A percentile compares a stretch with the other conserved stretches of the same genome.
These are phyloP conservation scores for Trametes coccinea DNA, from an alignment of 768 basidiomycete species.

Conservation along the genomic window DNA sequence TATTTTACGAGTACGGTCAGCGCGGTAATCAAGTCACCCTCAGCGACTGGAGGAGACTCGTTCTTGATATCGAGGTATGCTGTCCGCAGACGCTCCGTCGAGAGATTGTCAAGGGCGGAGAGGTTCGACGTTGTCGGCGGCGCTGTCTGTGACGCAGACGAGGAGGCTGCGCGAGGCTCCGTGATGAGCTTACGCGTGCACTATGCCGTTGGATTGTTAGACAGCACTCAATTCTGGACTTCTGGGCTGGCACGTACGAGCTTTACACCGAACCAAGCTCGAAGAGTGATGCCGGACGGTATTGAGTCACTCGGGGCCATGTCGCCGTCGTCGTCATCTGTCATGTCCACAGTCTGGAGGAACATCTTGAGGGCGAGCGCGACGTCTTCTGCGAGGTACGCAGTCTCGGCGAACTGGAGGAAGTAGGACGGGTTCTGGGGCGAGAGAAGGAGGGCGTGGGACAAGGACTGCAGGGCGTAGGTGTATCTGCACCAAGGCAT, in stretches of 20 bases:
- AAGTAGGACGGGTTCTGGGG: constrained; percentile 87
- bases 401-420: constrained; percentile 86
- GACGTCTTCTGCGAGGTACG: constrained; percentile 75
- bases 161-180: constrained; percentile 38
- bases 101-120: constrained; percentile 64
- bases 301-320: constrained; percentile 50
- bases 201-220: constrained; percentile 35
- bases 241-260: constrained; percentile 49
- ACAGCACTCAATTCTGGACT: neutral
- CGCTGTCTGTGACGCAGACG: constrained; percentile 58
- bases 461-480: constrained; percentile 69
- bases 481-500: constrained; percentile 56
- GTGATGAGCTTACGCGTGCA: constrained; percentile 58
- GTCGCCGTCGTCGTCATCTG: constrained; percentile 57
- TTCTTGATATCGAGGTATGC: constrained; percentile 45
- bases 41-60: constrained; percentile 28
- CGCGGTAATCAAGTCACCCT: constrained; percentile 23
- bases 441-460: constrained; percentile 78
- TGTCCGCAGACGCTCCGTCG: constrained; percentile 67
- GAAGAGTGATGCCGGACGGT: constrained; percentile 52
- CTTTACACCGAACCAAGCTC: constrained; percentile 86
- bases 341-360: constrained; percentile 79
- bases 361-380: constrained; percentile 79
- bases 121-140: constrained; percentile 51
- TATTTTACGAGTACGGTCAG: constrained; percentile 27